These are phyloP conservation scores for Pseudogymnoascus sp. DNA, from an alignment of 2,329 filamentous ascomycete species.

Conservation along the genomic window DNA sequence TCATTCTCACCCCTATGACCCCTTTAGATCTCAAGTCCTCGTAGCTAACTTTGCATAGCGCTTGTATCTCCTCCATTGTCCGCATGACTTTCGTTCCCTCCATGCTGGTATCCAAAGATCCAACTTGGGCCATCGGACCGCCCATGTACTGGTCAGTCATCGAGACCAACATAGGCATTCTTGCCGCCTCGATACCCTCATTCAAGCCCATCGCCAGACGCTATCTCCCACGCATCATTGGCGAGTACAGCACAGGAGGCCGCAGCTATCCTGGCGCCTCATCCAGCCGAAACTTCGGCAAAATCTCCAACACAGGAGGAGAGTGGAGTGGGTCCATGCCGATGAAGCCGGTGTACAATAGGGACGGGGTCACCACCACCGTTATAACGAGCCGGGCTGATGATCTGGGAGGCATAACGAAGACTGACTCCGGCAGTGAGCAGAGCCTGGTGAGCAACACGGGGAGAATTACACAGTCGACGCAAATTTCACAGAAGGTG, in stretches of 20 bases:
- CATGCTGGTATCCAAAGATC: conserved; percentile 32
- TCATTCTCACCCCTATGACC: not conserved
- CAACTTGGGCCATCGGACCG: conserved; percentile 30
- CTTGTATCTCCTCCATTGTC: conserved; percentile 39
- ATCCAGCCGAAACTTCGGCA: conserved; percentile 4
- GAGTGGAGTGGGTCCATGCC: not conserved
- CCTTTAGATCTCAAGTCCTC: not conserved
- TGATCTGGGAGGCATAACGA: not conserved
- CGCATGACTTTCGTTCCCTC: conserved; percentile 37
- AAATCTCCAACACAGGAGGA: not conserved
- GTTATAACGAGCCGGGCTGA: conserved; percentile 6
- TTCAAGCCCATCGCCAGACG: conserved; percentile 34
- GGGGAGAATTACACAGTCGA: conserved; percentile 10
- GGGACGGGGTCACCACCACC: conserved; percentile 9
- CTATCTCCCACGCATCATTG: conserved; percentile 33
- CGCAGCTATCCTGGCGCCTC: conserved; percentile 1
- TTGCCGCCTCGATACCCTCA: conserved; percentile 35
- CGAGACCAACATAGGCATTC: conserved; percentile 35
- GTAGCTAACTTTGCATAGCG: conserved; percentile 24
- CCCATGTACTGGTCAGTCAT: conserved; percentile 39
- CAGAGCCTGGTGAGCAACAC: conserved; percentile 11
- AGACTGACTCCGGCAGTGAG: conserved; percentile 11
- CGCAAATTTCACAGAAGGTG: conserved; percentile 11
- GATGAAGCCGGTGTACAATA: not conserved
- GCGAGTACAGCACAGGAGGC: conserved; percentile 13